Evolutionary conservation across 1,139 yeast genomes (phyloP).

Genomic region (Saccharomyces pastorianus): DNA sequence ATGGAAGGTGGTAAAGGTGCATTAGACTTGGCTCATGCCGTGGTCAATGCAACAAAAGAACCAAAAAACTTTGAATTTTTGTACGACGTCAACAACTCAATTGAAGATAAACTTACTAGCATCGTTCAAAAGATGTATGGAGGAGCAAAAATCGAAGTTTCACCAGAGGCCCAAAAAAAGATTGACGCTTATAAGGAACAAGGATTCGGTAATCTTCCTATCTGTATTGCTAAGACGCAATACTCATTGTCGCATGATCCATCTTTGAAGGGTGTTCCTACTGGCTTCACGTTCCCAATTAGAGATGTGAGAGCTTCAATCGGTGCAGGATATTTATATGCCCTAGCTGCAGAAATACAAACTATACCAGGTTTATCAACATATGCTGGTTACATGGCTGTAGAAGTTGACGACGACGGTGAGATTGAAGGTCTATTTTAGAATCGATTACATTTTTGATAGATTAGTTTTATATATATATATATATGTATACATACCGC

Average conservation of each 20-base stretch:
- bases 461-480: too few species aligned
- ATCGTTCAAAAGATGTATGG: slow-evolving; percentile 74
- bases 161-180: slow-evolving; percentile 59
- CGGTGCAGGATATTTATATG: slow-evolving; percentile 79
- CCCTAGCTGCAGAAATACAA: slow-evolving; percentile 75
- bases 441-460: too few species aligned
- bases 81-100: slow-evolving; percentile 62
- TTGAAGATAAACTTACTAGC: slow-evolving; percentile 64
- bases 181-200: slow-evolving; percentile 58
- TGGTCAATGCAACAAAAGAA: slow-evolving; percentile 60
- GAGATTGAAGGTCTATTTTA: slow-evolving; percentile 71
- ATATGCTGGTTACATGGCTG: slow-evolving; percentile 78
- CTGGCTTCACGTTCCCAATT: slow-evolving; percentile 69
- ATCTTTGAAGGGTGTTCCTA: slow-evolving; percentile 69
- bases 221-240: slow-evolving; percentile 79
- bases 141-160: slow-evolving; percentile 58
- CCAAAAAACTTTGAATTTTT: slow-evolving; percentile 59
- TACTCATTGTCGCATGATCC: slow-evolving; percentile 78
- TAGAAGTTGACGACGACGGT: slow-evolving; percentile 70
- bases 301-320: slow-evolving; percentile 74
- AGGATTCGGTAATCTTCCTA: slow-evolving; percentile 68
- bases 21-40: slow-evolving; percentile 76
- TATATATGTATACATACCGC: too few species aligned
- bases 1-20: slow-evolving; percentile 98
- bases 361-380: slow-evolving; percentile 81